Evolutionary conservation across 371 early-diverging fungal genomes (phyloP).

Genomic region (Paraphysoderma sedebokerense): DNA sequence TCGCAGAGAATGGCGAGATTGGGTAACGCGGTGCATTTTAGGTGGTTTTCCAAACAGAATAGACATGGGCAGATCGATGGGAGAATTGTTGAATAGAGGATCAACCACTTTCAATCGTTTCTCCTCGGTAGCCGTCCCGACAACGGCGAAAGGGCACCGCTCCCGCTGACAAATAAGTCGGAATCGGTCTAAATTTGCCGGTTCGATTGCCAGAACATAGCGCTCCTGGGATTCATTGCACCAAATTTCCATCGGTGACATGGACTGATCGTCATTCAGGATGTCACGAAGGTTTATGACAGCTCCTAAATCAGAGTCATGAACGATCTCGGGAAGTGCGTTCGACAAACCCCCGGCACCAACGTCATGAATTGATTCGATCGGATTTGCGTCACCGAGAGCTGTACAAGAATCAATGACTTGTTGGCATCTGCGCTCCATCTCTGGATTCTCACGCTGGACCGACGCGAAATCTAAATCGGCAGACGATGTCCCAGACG

Average conservation of each 20-base stretch:
- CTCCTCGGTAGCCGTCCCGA: conserved; percentile 77
- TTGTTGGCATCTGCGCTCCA: conserved; percentile 90
- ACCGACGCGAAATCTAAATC: conserved; percentile 92
- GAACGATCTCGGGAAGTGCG: conserved; percentile 91
- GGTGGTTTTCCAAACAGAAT: conserved; percentile 92
- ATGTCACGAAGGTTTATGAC: conserved; percentile 72
- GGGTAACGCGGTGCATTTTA: conserved; percentile 65
- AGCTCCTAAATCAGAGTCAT: conserved; percentile 83
- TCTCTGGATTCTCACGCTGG: conserved; percentile 94
- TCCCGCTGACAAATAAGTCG: conserved; percentile 68
- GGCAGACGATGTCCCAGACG: conserved; percentile 68
- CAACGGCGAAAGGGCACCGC: conserved; percentile 79
- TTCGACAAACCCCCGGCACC: conserved; percentile 96
- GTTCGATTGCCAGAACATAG: conserved; percentile 75
- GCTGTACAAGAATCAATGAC: conserved; percentile 85
- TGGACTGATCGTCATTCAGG: conserved; percentile 67
- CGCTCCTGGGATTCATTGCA: conserved; percentile 97
- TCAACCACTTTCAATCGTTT: conserved; percentile 66
- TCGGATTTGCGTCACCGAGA: conserved; percentile 59
- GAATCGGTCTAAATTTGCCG: conserved; percentile 45
- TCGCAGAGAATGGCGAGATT: conserved; percentile 41
- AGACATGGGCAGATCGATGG: conserved; percentile 88
- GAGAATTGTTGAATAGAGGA: conserved; percentile 34
- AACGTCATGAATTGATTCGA: conserved; percentile 90
- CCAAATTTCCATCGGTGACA: conserved; percentile 98